These are phyloP conservation scores for Vaccinium corymbosum DNA, from an alignment of 148 eudicot species.

Conservation along the genomic window DNA sequence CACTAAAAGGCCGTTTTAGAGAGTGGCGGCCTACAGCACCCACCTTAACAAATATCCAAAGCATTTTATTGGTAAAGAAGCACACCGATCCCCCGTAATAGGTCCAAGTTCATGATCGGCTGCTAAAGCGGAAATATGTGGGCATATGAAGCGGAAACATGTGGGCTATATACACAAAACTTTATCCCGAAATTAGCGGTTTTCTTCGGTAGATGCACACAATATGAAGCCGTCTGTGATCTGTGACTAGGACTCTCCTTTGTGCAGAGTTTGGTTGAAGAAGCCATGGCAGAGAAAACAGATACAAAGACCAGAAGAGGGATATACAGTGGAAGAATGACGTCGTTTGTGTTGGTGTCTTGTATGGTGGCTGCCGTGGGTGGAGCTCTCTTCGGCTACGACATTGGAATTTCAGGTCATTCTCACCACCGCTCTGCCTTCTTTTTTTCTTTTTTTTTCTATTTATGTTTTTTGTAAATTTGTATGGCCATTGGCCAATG, in stretches of 20 bases:
- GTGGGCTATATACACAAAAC: background rate
- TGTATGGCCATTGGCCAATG: too few relatives aligned
- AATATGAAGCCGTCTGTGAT: background rate
- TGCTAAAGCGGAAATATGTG: background rate
- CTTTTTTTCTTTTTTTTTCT: background rate
- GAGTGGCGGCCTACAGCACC: too few relatives aligned
- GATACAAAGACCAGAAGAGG: too few relatives aligned
- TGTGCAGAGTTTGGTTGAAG: background rate
- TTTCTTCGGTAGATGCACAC: background rate
- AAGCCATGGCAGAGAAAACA: background rate
- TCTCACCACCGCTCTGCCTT: background rate
- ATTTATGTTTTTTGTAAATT: background rate
- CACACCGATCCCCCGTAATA: too few relatives aligned
- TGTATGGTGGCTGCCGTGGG: background rate
- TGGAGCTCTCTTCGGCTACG: background rate
- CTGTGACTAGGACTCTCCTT: background rate
- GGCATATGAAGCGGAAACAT: background rate
- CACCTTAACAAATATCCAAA: too few relatives aligned
- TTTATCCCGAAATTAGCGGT: background rate
- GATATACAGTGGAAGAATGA: conserved; percentile 3
- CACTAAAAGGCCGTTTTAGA: too few relatives aligned
- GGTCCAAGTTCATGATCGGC: too few relatives aligned
- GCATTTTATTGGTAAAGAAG: too few relatives aligned
- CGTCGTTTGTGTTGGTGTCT: background rate
- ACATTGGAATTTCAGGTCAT: conserved; percentile 4